Base-by-base conservation (phyloP, 805 yeast species). In the Komagataella kurtzmanii region DNA sequence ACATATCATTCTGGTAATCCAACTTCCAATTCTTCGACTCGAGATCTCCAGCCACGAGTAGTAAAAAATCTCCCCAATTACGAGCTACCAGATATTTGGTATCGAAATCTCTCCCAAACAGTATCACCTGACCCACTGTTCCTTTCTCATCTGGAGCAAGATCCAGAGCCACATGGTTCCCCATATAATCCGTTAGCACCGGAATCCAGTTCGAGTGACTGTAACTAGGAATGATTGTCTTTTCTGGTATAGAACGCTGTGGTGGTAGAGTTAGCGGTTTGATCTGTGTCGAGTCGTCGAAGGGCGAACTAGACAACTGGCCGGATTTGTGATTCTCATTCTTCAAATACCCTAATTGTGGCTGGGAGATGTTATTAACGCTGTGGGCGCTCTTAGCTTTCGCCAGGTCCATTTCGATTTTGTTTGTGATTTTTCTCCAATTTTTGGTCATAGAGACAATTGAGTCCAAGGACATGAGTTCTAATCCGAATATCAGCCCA, bases 141-240 rank as follows among this genome's bases (percentile, higher is more conserved):
- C 96, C 95, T 24, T 71, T 67, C 6, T 80, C 71, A 5, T 85
- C 96, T 1, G 90, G 89, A 6, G 84, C 81, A 54, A 90, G 72
- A 65, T 90, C 97, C 10, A 90, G 75, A 50, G 88, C 97, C 50
- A 90, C 80, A 63, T 87, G 88, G 68, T 90, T 90, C 24, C 97
- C 97, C 3, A 83, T 80, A 52, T 79, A 79, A 63, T 90, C 97
- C 17, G 93, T 86, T 23, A 88, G 75, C 49, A 90, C 67, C 2
- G 97, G 97, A 50, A 90, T 80, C 97, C 97, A 90, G 59, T 76
- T 79, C 3, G 87, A 79, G 64, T 87, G 85, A 3, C 96, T 88
- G 67, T 87, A 90, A 1, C 76, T 77, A 3, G 75, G 71, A 61
- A 83, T 85, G 36, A 89, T 71, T 3, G 80, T 64, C 6, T 79